These are phyloP conservation scores for Cyclotella distinguenda DNA, from an alignment of 108 stramenopile genomes.

Conservation along the genomic window DNA sequence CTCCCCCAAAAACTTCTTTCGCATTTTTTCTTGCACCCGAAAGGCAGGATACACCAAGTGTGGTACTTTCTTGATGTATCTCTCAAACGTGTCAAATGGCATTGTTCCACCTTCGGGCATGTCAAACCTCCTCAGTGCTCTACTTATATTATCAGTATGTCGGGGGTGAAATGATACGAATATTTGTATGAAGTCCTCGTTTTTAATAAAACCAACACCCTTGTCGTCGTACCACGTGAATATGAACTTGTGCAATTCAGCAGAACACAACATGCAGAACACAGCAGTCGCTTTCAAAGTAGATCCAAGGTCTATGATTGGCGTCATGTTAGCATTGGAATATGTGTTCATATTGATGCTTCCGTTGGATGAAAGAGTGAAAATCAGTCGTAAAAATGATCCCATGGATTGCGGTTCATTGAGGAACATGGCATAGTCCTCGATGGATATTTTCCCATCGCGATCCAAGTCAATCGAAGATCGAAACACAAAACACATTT, in stretches of 20 bases:
- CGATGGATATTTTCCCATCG: slow-evolving; percentile 29
- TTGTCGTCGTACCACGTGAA: slow-evolving; percentile 38
- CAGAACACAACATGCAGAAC: slow-evolving; percentile 37
- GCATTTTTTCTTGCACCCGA: slow-evolving; percentile 44
- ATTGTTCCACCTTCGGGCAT: slow-evolving; percentile 28
- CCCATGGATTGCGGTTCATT: slow-evolving; percentile 27
- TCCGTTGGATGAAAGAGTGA: slow-evolving; percentile 25
- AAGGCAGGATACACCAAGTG: slow-evolving; percentile 42
- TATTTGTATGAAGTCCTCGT: slow-evolving; percentile 24
- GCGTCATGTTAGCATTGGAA: slow-evolving; percentile 2
- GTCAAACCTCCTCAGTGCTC: slow-evolving; percentile 28
- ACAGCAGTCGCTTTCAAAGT: slow-evolving; percentile 39
- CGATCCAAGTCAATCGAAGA: slow-evolving; percentile 24
- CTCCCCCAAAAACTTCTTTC: slow-evolving; percentile 29
- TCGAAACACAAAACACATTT: slow-evolving; percentile 14
- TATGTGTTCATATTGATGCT: not conserved
- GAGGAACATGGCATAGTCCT: slow-evolving; percentile 36
- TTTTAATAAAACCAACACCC: slow-evolving; percentile 34
- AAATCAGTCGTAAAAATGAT: slow-evolving; percentile 35
- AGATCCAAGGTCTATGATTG: slow-evolving; percentile 34
- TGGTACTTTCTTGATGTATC: slow-evolving; percentile 11
- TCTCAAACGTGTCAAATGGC: slow-evolving; percentile 19
- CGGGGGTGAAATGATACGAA: slow-evolving; percentile 31
- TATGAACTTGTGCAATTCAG: slow-evolving; percentile 27
- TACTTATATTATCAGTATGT: slow-evolving; percentile 18